Evolutionary conservation across 2,329 filamentous ascomycete species (phyloP).

Genomic region (Nemania sp.): DNA sequence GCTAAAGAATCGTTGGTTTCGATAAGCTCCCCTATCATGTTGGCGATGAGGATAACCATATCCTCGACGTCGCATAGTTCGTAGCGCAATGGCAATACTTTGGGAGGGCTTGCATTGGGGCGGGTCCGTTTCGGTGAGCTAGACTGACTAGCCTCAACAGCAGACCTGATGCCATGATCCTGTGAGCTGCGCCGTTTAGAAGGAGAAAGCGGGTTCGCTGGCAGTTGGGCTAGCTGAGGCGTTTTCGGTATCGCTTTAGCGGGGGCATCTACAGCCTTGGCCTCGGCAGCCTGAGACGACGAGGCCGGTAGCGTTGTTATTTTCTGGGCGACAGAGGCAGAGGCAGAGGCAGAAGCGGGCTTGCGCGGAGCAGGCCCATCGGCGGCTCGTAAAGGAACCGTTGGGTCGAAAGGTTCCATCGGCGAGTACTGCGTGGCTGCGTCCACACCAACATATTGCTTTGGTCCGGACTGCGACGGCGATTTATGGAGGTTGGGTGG

Average conservation of each 20-base stretch:
- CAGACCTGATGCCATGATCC: constrained; percentile 36
- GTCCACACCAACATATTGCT: constrained; percentile 53
- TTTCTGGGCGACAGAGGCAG: constrained; percentile 25
- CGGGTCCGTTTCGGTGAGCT: constrained; percentile 58
- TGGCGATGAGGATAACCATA: constrained; percentile 85
- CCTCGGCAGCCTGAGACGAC: constrained; percentile 31
- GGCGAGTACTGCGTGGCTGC: constrained; percentile 55
- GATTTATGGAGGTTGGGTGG: constrained; percentile 39
- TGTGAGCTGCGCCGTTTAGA: constrained; percentile 53
- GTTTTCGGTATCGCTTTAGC: constrained; percentile 12
- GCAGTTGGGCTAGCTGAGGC: constrained; percentile 18
- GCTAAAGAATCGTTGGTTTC: constrained; percentile 89
- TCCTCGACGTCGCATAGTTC: constrained; percentile 82
- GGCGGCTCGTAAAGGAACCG: constrained; percentile 40
- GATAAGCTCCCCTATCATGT: constrained; percentile 95
- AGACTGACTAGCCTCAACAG: constrained; percentile 41
- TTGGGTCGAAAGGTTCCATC: constrained; percentile 52
- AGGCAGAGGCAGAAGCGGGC: constrained; percentile 30
- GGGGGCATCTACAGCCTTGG: not conserved
- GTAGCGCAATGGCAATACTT: constrained; percentile 72
- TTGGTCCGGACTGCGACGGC: constrained; percentile 37
- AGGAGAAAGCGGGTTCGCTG: constrained; percentile 40
- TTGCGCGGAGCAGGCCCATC: constrained; percentile 40
- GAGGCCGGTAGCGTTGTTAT: constrained; percentile 24
- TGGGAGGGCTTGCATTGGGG: constrained; percentile 56